Conservation (phyloP, 2,329 filamentous ascomycete genomes). For the Ploettnerulaceae sp. region DNA sequence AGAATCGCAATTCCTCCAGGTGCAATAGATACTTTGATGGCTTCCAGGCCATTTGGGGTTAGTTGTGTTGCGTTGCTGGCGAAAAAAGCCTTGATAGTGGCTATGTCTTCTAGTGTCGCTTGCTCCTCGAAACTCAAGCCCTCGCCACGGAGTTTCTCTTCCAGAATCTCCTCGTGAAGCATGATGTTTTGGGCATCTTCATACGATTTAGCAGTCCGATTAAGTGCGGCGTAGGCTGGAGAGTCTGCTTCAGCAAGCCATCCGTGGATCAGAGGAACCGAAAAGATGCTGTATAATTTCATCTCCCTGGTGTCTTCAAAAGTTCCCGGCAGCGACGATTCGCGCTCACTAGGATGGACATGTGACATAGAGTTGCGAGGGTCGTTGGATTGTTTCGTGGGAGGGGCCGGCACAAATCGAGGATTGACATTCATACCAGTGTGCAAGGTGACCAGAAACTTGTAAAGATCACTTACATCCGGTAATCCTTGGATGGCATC, state of each 20-base stretch:
- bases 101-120: slow-evolving; percentile 74
- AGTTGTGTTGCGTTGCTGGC: slow-evolving; percentile 77
- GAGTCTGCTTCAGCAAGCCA: slow-evolving; percentile 75
- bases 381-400: slow-evolving; percentile 30
- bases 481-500: slow-evolving; percentile 61
- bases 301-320: slow-evolving; percentile 89
- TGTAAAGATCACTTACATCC: slow-evolving; percentile 82
- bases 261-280: slow-evolving; percentile 83
- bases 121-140: slow-evolving; percentile 71
- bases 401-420: slow-evolving; percentile 62
- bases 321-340: slow-evolving; percentile 54
- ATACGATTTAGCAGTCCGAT: slow-evolving; percentile 73
- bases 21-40: slow-evolving; percentile 63
- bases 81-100: slow-evolving; percentile 81
- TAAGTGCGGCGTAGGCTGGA: slow-evolving; percentile 63
- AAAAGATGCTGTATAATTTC: slow-evolving; percentile 85
- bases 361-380: slow-evolving; percentile 48
- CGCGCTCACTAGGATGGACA: slow-evolving; percentile 46
- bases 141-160: slow-evolving; percentile 63
- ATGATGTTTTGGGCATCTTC: slow-evolving; percentile 88
- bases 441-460: slow-evolving; percentile 81
- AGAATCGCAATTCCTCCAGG: slow-evolving; percentile 83
- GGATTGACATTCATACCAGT: slow-evolving; percentile 99
- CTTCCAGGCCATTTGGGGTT: slow-evolving; percentile 72
- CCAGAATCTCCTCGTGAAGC: slow-evolving; percentile 83